phyloP scores from a whole-genome alignment of 345 rosid genomes.

The Melaleuca quinquenervia region DNA sequence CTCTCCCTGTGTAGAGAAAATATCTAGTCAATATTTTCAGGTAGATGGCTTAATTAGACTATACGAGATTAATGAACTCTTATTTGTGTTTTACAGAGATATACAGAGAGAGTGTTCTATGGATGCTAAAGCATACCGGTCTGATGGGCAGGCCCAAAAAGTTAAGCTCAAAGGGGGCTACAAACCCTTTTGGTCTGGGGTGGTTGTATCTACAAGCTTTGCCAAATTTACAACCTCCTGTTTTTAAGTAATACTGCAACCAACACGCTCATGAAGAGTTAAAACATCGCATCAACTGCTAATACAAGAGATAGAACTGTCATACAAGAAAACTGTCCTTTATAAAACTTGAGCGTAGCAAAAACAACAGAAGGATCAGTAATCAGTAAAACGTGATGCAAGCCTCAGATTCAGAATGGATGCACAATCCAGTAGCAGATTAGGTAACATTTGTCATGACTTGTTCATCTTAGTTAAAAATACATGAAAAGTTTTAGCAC shows the following conservation, averaged over 20 bases:
- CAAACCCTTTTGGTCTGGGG: slow-evolving; percentile 25
- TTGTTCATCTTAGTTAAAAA: background rate
- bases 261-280: background rate
- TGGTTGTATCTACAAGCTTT: slow-evolving; percentile 78
- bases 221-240: slow-evolving; percentile 94
- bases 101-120: background rate
- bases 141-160: slow-evolving; percentile 87
- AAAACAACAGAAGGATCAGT: background rate
- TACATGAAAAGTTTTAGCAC: background rate
- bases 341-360: background rate
- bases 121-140: slow-evolving; percentile 19
- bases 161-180: slow-evolving; percentile 42
- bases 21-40: background rate
- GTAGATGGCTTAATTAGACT: background rate
- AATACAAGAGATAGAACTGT: background rate
- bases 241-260: slow-evolving; percentile 76
- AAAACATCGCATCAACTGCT: background rate
- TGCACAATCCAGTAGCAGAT: background rate
- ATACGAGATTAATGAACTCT: background rate
- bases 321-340: background rate
- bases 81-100: background rate
- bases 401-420: background rate
- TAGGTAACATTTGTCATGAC: background rate
- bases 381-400: background rate
- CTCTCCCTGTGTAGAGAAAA: slow-evolving; percentile 41